Evolutionary conservation across 331 rosid genomes (phyloP).

Genomic region (Erythrophleum ivorense): DNA sequence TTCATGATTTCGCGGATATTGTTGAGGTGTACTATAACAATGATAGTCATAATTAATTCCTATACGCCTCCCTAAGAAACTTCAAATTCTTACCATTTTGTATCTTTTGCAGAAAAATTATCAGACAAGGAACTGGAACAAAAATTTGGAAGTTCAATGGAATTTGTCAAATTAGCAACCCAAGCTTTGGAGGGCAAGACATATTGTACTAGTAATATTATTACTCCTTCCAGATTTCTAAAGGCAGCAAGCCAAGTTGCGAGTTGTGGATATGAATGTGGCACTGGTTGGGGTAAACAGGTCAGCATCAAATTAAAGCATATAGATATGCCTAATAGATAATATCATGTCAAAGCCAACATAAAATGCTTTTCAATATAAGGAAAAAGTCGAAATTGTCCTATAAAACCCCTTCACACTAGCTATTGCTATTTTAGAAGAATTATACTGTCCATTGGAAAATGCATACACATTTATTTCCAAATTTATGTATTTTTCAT

Average conservation of each 20-base stretch:
- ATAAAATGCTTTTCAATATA: too few species aligned
- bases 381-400: background rate
- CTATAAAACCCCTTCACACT: background rate
- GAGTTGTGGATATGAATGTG: constrained; percentile 55
- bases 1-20: background rate
- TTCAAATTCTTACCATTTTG: background rate
- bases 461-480: too few species aligned
- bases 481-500: too few species aligned
- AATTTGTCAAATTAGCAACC: constrained; percentile 46
- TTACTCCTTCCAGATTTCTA: constrained; percentile 18
- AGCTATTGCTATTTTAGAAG: background rate
- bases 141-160: constrained; percentile 58
- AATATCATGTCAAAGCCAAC: background rate
- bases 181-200: constrained; percentile 49
- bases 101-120: constrained; percentile 37
- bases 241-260: constrained; percentile 58
- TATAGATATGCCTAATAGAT: background rate
- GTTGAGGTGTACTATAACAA: too few species aligned
- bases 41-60: too few species aligned
- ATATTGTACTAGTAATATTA: background rate
- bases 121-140: constrained; percentile 34
- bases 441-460: background rate
- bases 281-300: constrained; percentile 69
- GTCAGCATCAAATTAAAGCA: background rate
- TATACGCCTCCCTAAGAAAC: background rate